These are phyloP conservation scores for Alloteropsis semialata DNA, from an alignment of 176 grass and related monocot species.

Conservation along the genomic window DNA sequence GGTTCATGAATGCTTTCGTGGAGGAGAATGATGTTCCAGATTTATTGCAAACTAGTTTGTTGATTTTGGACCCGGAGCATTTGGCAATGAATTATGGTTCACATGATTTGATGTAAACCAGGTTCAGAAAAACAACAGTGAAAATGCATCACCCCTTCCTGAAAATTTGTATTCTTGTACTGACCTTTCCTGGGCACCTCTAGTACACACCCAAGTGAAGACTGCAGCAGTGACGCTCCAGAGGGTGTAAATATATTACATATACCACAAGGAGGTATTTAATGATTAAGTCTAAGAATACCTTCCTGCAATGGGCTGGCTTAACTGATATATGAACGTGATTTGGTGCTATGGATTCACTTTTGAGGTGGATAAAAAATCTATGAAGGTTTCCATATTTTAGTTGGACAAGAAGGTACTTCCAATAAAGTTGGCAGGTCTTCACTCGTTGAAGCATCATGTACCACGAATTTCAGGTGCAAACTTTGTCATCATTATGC, in stretches of 20 bases:
- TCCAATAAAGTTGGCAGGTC: not conserved
- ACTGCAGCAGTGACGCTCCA: not conserved
- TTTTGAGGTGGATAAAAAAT: not conserved
- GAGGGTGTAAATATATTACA: conserved; percentile 24
- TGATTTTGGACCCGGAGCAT: not conserved
- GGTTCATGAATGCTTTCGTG: not conserved
- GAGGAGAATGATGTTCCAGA: not conserved
- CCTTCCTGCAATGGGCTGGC: not conserved
- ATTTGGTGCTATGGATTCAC: not conserved
- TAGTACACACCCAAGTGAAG: not conserved
- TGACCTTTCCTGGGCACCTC: not conserved
- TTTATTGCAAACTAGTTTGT: not conserved
- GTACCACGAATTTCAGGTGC: conserved; percentile 13
- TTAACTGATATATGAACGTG: not conserved
- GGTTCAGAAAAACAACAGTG: not conserved
- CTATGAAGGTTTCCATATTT: not conserved
- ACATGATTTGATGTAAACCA: not conserved
- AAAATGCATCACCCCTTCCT: not conserved
- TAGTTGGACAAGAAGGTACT: not conserved
- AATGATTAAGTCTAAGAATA: not conserved
- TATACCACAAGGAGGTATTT: not conserved
- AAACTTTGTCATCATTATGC: not conserved
- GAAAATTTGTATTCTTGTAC: not conserved
- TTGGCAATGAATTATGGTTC: not conserved
- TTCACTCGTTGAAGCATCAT: not conserved